Evolutionary conservation across 1,139 yeast genomes (phyloP), one percentile per base, ranked within the genome.

Genomic region (Casaregolazyma lundiana): DNA sequence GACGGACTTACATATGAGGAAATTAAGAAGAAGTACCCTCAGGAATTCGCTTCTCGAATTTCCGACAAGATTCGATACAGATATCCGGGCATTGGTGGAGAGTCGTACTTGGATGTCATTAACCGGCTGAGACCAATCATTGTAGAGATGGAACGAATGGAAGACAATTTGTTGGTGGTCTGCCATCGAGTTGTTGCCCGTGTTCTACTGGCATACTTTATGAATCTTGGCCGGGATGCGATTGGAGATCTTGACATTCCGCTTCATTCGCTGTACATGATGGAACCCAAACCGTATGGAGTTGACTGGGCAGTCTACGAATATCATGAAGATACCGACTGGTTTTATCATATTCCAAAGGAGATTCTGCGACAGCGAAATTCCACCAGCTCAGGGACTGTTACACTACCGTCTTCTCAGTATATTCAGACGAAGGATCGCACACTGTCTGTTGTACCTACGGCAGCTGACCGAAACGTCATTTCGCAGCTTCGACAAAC

Each of bases 31-130:
- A 72, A 72, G 56, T 78, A 74, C 56, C 96, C 97, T 0, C 77
- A 75, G 38, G 97, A 92, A 64, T 90, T 84, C 60, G 80, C 77
- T 40, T 77, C 89, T 17, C 76, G 97, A 51, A 69, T 87, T 55
- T 72, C 74, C 39, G 84, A 87, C 64, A 90, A 90, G 66, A 73
- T 90, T 58, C 72, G 82, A 21, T 90, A 89, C 66, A 72, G 97
- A 55, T 90, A 89, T 62, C 97, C 97, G 2, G 97, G 97, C 8
- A 86, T 88, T 45, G 96, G 97, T n/a, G 97, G 97, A 29, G 97
- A 90, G 67, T 85, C 95, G 0, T 90, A 90, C 58, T 69, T 90
- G 57, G 98, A 92, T 66, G 98, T 90, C 4, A 84, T 92, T 59
- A 87, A 90, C 53, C 75, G 98, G 51, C 72, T 92, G 50, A 74